Percentiles rank a stretch among this genome's conserved stretches.
These are phyloP conservation scores for Lumnitzera littorea DNA, from an alignment of 345 rosid genomes.

Conservation along the genomic window DNA sequence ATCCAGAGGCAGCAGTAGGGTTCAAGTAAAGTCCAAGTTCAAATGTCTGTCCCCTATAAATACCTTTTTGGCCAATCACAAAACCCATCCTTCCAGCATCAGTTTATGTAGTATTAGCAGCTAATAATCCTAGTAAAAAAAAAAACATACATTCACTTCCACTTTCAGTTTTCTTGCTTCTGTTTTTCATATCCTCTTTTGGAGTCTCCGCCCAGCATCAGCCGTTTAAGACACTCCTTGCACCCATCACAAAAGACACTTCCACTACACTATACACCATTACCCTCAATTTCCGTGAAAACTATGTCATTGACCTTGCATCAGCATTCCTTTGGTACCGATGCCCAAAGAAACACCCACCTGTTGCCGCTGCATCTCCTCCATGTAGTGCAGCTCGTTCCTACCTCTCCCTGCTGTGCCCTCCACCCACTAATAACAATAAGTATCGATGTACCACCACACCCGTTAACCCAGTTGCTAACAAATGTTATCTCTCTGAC, in stretches of 20 bases:
- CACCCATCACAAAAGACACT: slow-evolving; percentile 25
- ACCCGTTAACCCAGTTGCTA: slow-evolving; percentile 20
- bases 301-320: slow-evolving; percentile 17
- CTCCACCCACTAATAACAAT: slow-evolving; percentile 8
- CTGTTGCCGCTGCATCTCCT: slow-evolving; percentile 9
- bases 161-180: no score
- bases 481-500: slow-evolving; percentile 14
- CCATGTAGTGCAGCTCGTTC: slow-evolving; percentile 13
- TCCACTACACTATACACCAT: slow-evolving; percentile 19
- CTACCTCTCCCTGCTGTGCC: slow-evolving; percentile 15
- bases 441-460: slow-evolving; percentile 21
- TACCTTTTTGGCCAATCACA: not conserved
- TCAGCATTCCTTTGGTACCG: slow-evolving; percentile 11
- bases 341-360: slow-evolving; percentile 12
- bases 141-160: not conserved
- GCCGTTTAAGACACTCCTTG: slow-evolving; percentile 14
- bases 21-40: not conserved
- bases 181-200: no score
- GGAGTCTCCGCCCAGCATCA: not conserved
- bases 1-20: not conserved
- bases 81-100: not conserved
- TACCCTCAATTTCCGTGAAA: slow-evolving; percentile 19
- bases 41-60: not conserved
- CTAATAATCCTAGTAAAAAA: not conserved
- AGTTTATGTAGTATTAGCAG: not conserved